These are phyloP conservation scores for Cyclocybe aegerita DNA, from an alignment of 768 basidiomycete species.

Conservation along the genomic window DNA sequence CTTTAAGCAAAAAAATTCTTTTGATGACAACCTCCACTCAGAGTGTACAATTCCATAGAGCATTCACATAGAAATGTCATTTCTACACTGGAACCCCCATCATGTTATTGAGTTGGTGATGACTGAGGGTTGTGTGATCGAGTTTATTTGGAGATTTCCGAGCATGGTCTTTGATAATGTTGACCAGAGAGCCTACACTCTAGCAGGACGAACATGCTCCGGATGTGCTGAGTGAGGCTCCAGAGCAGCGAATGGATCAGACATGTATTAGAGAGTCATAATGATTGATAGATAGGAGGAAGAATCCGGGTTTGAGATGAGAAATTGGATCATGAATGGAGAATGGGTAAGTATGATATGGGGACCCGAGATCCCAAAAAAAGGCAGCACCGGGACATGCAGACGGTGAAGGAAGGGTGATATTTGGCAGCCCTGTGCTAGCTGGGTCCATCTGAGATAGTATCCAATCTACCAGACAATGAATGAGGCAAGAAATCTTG, in stretches of 20 bases:
- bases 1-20: too few species aligned
- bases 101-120: not conserved
- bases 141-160: not conserved
- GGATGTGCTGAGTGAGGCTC: not conserved
- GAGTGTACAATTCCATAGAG: too few species aligned
- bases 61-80: too few species aligned
- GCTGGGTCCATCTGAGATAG: too few species aligned
- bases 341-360: conserved; percentile 17
- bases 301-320: conserved; percentile 8
- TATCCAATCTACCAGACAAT: too few species aligned
- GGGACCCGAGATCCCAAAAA: conserved; percentile 11
- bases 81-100: too few species aligned
- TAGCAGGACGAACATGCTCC: conserved; percentile 2
- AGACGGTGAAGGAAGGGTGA: too few species aligned
- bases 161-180: conserved; percentile 1
- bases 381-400: conserved; percentile 2
- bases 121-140: not conserved
- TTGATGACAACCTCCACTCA: too few species aligned
- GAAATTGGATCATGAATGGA: conserved; percentile 9
- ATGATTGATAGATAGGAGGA: conserved; percentile 1
- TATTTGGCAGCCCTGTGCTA: too few species aligned
- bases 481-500: too few species aligned
- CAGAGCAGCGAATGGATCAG: conserved; percentile 6
- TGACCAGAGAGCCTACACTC: not conserved
- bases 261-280: conserved; percentile 1